These are phyloP conservation scores for Kluyveromyces sp. DNA, from an alignment of 1,139 yeast genomes.

Conservation along the genomic window DNA sequence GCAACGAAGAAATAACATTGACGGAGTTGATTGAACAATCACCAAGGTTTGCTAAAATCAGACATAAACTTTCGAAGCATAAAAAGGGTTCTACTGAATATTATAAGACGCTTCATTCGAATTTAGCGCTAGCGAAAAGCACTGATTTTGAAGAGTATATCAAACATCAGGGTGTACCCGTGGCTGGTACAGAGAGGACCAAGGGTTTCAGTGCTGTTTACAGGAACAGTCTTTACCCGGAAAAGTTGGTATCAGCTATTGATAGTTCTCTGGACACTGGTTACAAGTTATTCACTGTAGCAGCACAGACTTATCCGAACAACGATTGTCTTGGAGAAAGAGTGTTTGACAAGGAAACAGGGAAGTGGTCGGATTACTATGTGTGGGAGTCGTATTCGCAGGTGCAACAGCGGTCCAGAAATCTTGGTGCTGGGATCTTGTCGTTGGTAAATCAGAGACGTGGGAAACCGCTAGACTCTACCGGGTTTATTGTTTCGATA, in stretches of 20 bases:
- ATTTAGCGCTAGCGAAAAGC: slow-evolving; percentile 21
- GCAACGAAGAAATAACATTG: slow-evolving; percentile 4
- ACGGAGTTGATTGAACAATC: slow-evolving; percentile 10
- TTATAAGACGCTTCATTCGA: slow-evolving; percentile 16
- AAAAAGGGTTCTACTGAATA: slow-evolving; percentile 23
- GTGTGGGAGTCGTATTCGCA: slow-evolving; percentile 41
- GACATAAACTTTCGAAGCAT: slow-evolving; percentile 13
- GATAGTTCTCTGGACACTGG: slow-evolving; percentile 48
- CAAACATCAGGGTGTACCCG: slow-evolving; percentile 32
- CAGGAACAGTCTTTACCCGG: slow-evolving; percentile 38
- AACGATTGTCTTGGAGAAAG: slow-evolving; percentile 48
- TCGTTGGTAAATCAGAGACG: slow-evolving; percentile 39
- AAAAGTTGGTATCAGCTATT: slow-evolving; percentile 36
- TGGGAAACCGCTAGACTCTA: slow-evolving; percentile 28
- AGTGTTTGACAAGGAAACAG: slow-evolving; percentile 34
- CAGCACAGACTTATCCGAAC: slow-evolving; percentile 34
- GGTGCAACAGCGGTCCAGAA: slow-evolving; percentile 37
- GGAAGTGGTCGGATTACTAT: slow-evolving; percentile 38
- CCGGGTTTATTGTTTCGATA: slow-evolving; percentile 45
- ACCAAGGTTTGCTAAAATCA: slow-evolving; percentile 14
- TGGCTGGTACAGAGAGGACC: slow-evolving; percentile 38
- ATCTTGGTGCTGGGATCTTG: slow-evolving; percentile 60
- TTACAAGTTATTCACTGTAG: slow-evolving; percentile 40
- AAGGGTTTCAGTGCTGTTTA: slow-evolving; percentile 49
- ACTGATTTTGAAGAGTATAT: slow-evolving; percentile 16